Conservation (phyloP, 2,329 filamentous ascomycete species). For the Diaporthe citri region DNA sequence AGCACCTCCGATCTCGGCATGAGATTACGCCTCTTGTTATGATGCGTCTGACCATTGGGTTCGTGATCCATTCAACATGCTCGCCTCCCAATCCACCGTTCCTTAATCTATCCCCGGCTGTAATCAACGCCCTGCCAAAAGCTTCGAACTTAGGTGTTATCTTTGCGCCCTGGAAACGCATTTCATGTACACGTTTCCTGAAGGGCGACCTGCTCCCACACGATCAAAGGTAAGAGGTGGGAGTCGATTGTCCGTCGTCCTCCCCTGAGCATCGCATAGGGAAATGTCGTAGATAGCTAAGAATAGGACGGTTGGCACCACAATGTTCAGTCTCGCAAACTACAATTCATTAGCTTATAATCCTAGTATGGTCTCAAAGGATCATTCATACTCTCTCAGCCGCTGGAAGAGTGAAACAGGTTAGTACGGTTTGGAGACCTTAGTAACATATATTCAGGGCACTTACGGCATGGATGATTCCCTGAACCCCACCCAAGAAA, state of each 20-base stretch:
- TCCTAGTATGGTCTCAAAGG: background rate
- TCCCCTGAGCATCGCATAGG: conserved; percentile 1
- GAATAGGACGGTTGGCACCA: background rate
- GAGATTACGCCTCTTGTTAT: background rate
- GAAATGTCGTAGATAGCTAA: background rate
- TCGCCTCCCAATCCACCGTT: background rate
- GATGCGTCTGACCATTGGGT: background rate
- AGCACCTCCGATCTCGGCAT: too few relatives aligned
- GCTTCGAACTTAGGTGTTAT: background rate
- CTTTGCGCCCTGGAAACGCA: background rate
- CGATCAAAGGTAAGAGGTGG: background rate
- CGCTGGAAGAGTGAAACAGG: background rate
- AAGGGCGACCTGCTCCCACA: conserved; percentile 13
- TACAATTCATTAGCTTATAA: background rate
- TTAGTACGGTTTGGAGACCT: background rate
- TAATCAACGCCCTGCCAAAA: background rate
- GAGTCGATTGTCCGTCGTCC: background rate
- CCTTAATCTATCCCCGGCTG: background rate
- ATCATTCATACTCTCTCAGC: background rate
- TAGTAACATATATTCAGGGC: too few relatives aligned
- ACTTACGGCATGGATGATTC: conserved; percentile 18
- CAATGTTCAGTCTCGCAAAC: conserved; percentile 1
- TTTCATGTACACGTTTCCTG: conserved; percentile 6
- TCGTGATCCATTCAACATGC: background rate
- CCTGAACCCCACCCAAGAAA: conserved; percentile 23